Evolutionary conservation across 2,329 filamentous ascomycete species (phyloP).

Genomic region (Phialophora tarda): DNA sequence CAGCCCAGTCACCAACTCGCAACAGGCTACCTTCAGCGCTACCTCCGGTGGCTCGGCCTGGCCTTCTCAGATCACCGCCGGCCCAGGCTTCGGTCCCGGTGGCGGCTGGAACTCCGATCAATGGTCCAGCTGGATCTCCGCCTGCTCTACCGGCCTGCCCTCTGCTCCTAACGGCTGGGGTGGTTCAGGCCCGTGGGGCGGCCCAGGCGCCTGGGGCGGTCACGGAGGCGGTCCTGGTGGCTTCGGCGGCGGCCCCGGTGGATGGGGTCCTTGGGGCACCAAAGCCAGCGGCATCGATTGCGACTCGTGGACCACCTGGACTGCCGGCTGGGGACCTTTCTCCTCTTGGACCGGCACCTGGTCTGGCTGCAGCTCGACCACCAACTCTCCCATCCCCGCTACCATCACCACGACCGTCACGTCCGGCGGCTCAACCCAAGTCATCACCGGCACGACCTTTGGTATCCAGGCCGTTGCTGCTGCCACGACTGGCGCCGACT

Average conservation of each 20-base stretch:
- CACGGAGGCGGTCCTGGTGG: slow-evolving; percentile 25
- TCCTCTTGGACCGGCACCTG: slow-evolving; percentile 39
- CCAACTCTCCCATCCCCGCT: slow-evolving; percentile 35
- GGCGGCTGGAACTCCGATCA: slow-evolving; percentile 35
- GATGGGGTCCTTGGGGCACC: slow-evolving; percentile 38
- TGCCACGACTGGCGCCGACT: slow-evolving; percentile 25
- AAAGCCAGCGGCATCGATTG: slow-evolving; percentile 39
- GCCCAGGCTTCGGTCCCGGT: slow-evolving; percentile 34
- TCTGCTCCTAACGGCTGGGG: slow-evolving; percentile 37
- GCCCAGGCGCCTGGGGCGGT: slow-evolving; percentile 19
- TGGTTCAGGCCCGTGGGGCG: slow-evolving; percentile 22
- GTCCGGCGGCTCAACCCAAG: slow-evolving; percentile 33
- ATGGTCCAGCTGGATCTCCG: slow-evolving; percentile 37
- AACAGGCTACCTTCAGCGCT: slow-evolving; percentile 40
- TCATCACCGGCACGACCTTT: slow-evolving; percentile 41
- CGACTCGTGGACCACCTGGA: slow-evolving; percentile 40
- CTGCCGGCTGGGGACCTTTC: slow-evolving; percentile 40
- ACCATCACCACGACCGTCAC: slow-evolving; percentile 39
- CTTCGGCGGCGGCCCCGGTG: slow-evolving; percentile 29
- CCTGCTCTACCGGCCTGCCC: slow-evolving; percentile 36
- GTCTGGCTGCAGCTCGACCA: slow-evolving; percentile 40
- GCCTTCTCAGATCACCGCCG: slow-evolving; percentile 37
- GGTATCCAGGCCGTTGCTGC: slow-evolving; percentile 38
- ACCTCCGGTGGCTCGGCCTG: slow-evolving; percentile 39
- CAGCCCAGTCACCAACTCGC: slow-evolving; percentile 36